Base-by-base conservation (phyloP, 2,329 filamentous ascomycete genomes). In the Verruconis gallopava region DNA sequence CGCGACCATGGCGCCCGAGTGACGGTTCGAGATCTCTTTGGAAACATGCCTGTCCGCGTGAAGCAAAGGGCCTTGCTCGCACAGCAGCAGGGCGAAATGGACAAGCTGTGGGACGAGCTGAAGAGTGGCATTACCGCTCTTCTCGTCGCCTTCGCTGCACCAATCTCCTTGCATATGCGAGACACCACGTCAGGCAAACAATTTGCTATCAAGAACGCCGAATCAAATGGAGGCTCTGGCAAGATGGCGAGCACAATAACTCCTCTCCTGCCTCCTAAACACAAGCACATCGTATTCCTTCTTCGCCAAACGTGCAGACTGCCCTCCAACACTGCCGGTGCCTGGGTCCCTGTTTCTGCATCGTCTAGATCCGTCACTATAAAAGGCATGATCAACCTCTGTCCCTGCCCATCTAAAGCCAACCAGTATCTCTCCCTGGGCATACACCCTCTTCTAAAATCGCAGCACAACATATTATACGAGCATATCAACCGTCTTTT, bases 41-140 rank as follows among this genome's bases (percentile, higher is more conserved):
- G 88, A 0, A 81, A 79, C 45, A 84, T 95, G 75, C 86, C 89
- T 0, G 89, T 95, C 11, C 77, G 89, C 12, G 79, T 93, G 19
- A 93, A 91, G 55, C 82, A 86, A 51, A 73, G 86, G 47, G 73
- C 73, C 0, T 50, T 76, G 3, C 61, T 48, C 57, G 68, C 30
- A 64, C 75, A 51, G 68, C 66, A 49, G 49, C 67, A 45, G 9
- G 54, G 65, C 18, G 65, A 78, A 37, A 59, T 71, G 3, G 68
- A 71, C 15, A 80, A 71, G 48, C 71, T 81, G 40, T 89, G 83
- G 76, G 71, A 77, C 20, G 59, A 59, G 1, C 60, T 93, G 13
- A 71, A 74, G 46, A 69, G 64, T 38, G 61, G 68, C 4, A 52
- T 86, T 2, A 67, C 76, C 2, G 72, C 73, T 2, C 56, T 93